Conservation (phyloP, 768 basidiomycete species). For the Podaxis sp. region DNA sequence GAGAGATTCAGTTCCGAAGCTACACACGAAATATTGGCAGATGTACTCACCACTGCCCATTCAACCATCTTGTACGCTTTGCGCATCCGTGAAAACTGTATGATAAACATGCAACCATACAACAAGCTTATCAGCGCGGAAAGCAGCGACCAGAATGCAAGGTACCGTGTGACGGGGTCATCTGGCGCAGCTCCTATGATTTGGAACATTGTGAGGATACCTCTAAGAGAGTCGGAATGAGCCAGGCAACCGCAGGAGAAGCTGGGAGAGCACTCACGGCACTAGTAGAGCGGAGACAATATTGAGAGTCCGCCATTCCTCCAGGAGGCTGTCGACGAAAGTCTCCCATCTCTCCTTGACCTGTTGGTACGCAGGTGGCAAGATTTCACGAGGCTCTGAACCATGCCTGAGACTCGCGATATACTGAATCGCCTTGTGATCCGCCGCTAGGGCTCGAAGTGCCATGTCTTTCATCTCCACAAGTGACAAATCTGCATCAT, state of each 20-base stretch:
- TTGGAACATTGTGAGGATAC: slow-evolving; percentile 30
- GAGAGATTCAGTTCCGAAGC: neutral
- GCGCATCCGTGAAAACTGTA: slow-evolving; percentile 62
- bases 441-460: neutral
- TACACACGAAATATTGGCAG: neutral
- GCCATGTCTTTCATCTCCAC: neutral
- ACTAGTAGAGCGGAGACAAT: neutral
- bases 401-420: neutral
- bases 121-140: slow-evolving; percentile 58
- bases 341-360: neutral
- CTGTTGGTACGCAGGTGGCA: neutral
- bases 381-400: neutral
- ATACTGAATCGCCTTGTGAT: neutral
- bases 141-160: slow-evolving; percentile 50
- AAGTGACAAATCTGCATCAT: neutral
- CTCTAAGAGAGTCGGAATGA: slow-evolving; percentile 15
- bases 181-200: slow-evolving; percentile 32
- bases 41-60: slow-evolving; percentile 48
- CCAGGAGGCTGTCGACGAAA: neutral
- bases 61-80: slow-evolving; percentile 57
- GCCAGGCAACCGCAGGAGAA: neutral
- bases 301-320: slow-evolving; percentile 1
- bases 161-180: slow-evolving; percentile 51
- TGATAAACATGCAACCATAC: slow-evolving; percentile 59
- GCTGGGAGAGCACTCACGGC: neutral